Base-by-base conservation (phyloP, 2,329 filamentous ascomycete species). In the Chrysoporthe deuterocubensis region DNA sequence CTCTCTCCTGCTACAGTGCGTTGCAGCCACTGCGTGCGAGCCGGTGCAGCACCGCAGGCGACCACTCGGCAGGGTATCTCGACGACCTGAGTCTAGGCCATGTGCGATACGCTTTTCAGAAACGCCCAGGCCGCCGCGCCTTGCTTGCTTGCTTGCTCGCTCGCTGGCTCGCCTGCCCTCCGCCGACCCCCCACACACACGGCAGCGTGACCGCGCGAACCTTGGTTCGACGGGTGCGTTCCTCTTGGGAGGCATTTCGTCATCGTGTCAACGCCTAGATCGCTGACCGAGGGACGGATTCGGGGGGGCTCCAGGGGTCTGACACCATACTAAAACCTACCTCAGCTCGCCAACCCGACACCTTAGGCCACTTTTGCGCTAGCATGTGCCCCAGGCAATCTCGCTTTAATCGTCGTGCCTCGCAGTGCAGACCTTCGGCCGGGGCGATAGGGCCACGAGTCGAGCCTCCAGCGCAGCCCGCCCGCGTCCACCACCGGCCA, bases 231-330 rank as follows among this genome's bases (percentile, higher is more conserved):
- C 26, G 26, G 26, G 26, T 26, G 26, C 26, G 26, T 26, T 26
- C 26, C 26, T 26, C 26, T 26, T 26, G 26, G 26, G 26, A 26
- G 13, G 54, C 48, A 60, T 65, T 58, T 56, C 44, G 62, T 65
- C 68, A 64, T 67, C 62, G 46, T 54, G 21, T 21, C 50, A 44
- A 58, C 18, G 37, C 56, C 50, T 61, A 26, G 61, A 60, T 67
- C 68, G 65, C 52, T 67, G 65, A 67, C 65, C 68, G 65, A 69
- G 52, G 52, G 58, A 65, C 68, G 60, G 58, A 65, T 65, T 67
- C 26, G 26, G 65, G 57, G 62, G 44, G 40, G 37, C 18, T 40
- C 26, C 44, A 48, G 26, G 26, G 50, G 61, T n/a, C 44, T 21
- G 43, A 59, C 42, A 61, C 62, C 42, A 50, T 63, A 32, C 26